Conservation (phyloP, 2,329 filamentous ascomycete species). For the Thielaviopsis musarum region DNA sequence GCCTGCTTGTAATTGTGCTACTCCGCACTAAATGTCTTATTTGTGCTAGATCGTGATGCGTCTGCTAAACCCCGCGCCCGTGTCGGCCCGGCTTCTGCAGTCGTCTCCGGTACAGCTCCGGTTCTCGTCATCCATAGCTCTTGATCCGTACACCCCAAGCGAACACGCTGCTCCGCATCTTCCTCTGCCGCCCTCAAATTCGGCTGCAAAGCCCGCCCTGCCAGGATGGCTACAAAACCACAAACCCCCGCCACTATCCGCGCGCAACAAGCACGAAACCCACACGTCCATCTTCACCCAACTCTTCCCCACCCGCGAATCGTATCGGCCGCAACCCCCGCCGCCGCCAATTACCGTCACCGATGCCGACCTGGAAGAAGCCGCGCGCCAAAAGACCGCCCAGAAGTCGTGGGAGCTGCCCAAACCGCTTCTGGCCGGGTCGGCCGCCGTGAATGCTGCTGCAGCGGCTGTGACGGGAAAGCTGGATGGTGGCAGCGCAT, state of each 20-base stretch:
- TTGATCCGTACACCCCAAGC: not conserved
- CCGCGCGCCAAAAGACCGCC: not conserved
- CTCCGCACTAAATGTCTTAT: not conserved
- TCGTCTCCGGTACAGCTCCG: not conserved
- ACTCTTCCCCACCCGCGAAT: constrained; percentile 9
- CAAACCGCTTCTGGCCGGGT: not conserved
- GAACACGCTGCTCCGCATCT: not conserved
- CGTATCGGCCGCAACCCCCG: constrained; percentile 6
- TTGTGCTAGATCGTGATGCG: not conserved
- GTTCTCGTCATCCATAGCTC: not conserved
- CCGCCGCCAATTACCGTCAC: not conserved
- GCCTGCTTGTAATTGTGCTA: not conserved
- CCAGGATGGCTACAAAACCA: not conserved
- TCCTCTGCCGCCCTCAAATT: not conserved
- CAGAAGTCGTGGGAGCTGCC: not conserved
- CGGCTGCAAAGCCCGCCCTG: not conserved
- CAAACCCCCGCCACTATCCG: not conserved
- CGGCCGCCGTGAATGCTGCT: not conserved
- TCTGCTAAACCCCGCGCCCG: not conserved
- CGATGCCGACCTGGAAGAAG: constrained; percentile 1
- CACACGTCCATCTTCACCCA: constrained; percentile 12
- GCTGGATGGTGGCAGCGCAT: not conserved
- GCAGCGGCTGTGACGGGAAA: not conserved
- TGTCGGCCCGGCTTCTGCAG: not conserved
- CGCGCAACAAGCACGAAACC: constrained; percentile 4